These are phyloP conservation scores for Acer yangbiense DNA, from an alignment of 345 rosid species.

Conservation along the genomic window DNA sequence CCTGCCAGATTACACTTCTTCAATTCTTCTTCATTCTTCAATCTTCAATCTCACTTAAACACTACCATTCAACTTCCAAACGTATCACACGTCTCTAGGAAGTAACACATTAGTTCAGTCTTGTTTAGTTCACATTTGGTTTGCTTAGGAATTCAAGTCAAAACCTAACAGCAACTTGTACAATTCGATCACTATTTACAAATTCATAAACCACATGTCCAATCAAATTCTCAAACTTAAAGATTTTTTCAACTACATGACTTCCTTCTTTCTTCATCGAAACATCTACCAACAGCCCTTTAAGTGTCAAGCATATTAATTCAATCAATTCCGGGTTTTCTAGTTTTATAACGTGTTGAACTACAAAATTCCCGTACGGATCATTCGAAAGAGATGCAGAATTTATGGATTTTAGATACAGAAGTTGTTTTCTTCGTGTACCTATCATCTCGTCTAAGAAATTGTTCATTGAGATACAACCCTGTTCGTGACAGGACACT, in stretches of 20 bases:
- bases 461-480: slow-evolving; percentile 22
- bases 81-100: too few relatives aligned
- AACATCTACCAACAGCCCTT: background rate
- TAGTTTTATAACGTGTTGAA: slow-evolving; percentile 29
- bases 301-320: slow-evolving; percentile 10
- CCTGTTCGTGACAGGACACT: background rate
- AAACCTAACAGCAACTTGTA: too few relatives aligned
- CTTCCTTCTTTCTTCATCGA: slow-evolving; percentile 31
- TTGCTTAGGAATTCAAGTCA: too few relatives aligned
- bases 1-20: too few relatives aligned
- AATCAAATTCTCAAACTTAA: slow-evolving; percentile 6
- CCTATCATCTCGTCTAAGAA: slow-evolving; percentile 26
- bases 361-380: slow-evolving; percentile 29
- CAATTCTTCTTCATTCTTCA: too few relatives aligned
- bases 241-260: slow-evolving; percentile 28
- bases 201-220: slow-evolving; percentile 17
- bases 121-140: too few relatives aligned
- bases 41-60: too few relatives aligned
- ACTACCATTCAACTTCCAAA: too few relatives aligned
- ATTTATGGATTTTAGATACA: slow-evolving; percentile 5
- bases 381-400: slow-evolving; percentile 1
- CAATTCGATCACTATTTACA: background rate
- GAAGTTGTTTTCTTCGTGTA: background rate
- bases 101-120: too few relatives aligned
- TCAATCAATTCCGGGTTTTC: slow-evolving; percentile 7